phyloP scores from a whole-genome alignment of 345 rosid genomes.

The Stellera chamaejasme region DNA sequence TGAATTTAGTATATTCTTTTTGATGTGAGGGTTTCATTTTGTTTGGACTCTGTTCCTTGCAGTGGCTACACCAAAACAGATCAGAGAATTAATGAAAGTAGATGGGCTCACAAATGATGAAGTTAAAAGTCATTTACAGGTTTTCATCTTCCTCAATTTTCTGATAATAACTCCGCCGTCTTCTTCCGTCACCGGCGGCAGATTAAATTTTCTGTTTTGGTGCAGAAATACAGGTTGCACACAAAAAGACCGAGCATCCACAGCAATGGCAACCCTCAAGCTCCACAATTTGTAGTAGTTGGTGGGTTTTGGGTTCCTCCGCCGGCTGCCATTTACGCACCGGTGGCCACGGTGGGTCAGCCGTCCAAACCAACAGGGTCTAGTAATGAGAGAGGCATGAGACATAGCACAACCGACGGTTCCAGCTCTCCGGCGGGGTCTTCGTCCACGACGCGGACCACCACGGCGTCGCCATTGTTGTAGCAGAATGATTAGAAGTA shows the following conservation, averaged over 20 bases:
- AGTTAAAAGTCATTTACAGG: slow-evolving; percentile 99
- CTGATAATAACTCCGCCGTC: not conserved
- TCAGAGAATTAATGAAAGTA: slow-evolving; percentile 91
- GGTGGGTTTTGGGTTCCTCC: slow-evolving; percentile 91
- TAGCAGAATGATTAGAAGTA: slow-evolving; percentile 3
- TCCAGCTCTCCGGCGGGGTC: slow-evolving; percentile 57
- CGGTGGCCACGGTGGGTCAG: slow-evolving; percentile 6
- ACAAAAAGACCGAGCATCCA: slow-evolving; percentile 68
- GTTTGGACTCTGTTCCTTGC: slow-evolving; percentile 11
- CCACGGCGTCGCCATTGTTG: slow-evolving; percentile 38
- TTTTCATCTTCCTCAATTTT: slow-evolving; percentile 8
- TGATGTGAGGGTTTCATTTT: not conserved
- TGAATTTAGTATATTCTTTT: not conserved
- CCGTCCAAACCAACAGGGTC: slow-evolving; percentile 15
- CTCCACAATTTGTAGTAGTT: slow-evolving; percentile 80
- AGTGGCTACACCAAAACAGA: slow-evolving; percentile 96
- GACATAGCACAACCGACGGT: slow-evolving; percentile 24
- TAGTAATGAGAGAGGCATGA: slow-evolving; percentile 36
- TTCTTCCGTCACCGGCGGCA: too few relatives aligned
- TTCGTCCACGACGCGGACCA: slow-evolving; percentile 52
- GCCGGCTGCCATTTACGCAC: slow-evolving; percentile 26
- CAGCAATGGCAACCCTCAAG: slow-evolving; percentile 34
- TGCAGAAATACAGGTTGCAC: slow-evolving; percentile 88
- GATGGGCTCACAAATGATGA: slow-evolving; percentile 94
- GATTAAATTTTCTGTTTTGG: slow-evolving; percentile 2